A percentile compares a stretch with the other conserved stretches of the same genome.
These are phyloP conservation scores for Hericium erinaceus DNA, from an alignment of 768 basidiomycete genomes.

Conservation along the genomic window DNA sequence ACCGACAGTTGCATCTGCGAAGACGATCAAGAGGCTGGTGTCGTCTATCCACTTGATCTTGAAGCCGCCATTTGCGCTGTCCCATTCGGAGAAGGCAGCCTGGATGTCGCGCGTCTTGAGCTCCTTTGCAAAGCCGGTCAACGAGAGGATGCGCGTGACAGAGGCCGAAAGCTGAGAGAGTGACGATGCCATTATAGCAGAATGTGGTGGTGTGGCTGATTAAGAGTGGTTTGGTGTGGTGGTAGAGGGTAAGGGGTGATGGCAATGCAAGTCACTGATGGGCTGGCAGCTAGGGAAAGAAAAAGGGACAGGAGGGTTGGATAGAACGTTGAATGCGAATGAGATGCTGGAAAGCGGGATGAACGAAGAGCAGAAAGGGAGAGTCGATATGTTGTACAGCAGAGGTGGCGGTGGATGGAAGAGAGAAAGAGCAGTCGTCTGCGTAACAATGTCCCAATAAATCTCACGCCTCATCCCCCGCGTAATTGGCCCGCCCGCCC, in stretches of 20 bases:
- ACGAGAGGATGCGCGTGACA: slow-evolving; percentile 88
- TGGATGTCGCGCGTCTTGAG: slow-evolving; percentile 98
- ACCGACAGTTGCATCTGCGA: slow-evolving; percentile 86
- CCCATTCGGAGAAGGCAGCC: slow-evolving; percentile 82
- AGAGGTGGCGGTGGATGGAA: slow-evolving; percentile 4
- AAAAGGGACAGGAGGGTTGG: background rate
- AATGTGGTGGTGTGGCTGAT: background rate
- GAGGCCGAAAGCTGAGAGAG: slow-evolving; percentile 84
- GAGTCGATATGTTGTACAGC: slow-evolving; percentile 18
- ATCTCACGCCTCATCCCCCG: background rate
- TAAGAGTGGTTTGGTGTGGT: slow-evolving; percentile 3
- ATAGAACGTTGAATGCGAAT: too few relatives aligned
- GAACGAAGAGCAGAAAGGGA: slow-evolving; percentile 12
- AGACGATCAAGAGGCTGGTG: slow-evolving; percentile 90
- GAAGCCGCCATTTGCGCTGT: slow-evolving; percentile 80
- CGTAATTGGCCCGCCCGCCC: background rate
- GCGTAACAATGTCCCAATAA: background rate
- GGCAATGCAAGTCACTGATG: background rate
- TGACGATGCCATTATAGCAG: slow-evolving; percentile 48
- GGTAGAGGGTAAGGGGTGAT: background rate
- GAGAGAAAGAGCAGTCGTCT: slow-evolving; percentile 8
- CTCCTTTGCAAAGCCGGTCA: slow-evolving; percentile 90
- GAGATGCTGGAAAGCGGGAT: background rate
- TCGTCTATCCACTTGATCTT: slow-evolving; percentile 99
- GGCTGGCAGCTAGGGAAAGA: background rate